Percentiles rank a stretch among this genome's conserved stretches.
Evolutionary conservation across 176 grass and related monocot genomes (phyloP).

Genomic region (Ensete glaucum): DNA sequence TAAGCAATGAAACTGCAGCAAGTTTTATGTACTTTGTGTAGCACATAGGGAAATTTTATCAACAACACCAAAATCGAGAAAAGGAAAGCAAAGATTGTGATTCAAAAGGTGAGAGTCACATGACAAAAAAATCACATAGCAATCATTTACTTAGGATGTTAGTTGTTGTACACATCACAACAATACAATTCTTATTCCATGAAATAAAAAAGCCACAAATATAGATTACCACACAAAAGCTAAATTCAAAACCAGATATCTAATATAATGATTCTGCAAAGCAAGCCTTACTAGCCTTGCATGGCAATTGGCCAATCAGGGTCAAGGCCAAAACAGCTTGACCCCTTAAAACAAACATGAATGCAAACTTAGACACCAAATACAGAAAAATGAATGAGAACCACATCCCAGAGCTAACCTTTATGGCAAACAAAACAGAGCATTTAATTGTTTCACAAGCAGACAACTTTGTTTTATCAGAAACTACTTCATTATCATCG

Average conservation of each 20-base stretch:
- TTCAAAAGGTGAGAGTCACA: too few species aligned
- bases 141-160: not conserved
- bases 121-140: not conserved
- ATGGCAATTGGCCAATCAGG: not conserved
- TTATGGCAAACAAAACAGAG: not conserved
- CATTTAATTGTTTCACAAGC: not conserved
- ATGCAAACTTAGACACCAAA: not conserved
- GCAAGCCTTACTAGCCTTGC: not conserved
- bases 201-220: not conserved
- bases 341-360: not conserved
- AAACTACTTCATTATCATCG: not conserved
- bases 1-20: not conserved
- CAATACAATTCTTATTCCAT: not conserved
- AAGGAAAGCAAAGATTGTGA: not conserved
- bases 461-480: not conserved
- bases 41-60: not conserved
- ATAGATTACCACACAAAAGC: not conserved
- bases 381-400: not conserved
- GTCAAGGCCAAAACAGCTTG: not conserved
- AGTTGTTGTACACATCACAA: not conserved
- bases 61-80: not conserved
- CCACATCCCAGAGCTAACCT: not conserved
- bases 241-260: too few species aligned
- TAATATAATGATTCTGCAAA: not conserved
- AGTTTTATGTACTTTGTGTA: not conserved